A percentile compares a stretch with the other conserved stretches of the same genome.
Conservation (phyloP, 352 stramenopile species). For the Lagenidium sp. region DNA sequence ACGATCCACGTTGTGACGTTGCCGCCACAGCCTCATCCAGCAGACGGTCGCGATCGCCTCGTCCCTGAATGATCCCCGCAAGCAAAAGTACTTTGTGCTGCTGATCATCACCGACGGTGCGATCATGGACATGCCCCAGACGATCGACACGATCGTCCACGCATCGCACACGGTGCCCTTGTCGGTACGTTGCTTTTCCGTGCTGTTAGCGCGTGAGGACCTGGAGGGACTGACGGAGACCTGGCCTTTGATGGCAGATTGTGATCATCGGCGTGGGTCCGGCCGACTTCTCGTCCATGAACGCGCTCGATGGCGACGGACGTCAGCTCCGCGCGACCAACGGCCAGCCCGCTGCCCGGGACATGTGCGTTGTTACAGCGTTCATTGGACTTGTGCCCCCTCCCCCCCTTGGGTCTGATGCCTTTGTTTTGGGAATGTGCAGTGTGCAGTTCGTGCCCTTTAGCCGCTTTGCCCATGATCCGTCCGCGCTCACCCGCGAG, state of each 20-base stretch:
- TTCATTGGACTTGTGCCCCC: too few species aligned
- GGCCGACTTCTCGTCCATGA: constrained; percentile 66
- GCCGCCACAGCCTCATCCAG: constrained; percentile 26
- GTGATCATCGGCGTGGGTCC: constrained; percentile 70
- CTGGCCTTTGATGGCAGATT: constrained; percentile 19
- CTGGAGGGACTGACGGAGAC: not conserved
- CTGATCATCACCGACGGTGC: constrained; percentile 84
- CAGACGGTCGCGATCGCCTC: constrained; percentile 39
- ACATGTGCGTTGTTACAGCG: constrained; percentile 56
- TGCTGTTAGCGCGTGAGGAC: not conserved
- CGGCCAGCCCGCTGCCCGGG: constrained; percentile 26
- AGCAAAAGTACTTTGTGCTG: constrained; percentile 81
- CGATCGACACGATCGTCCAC: constrained; percentile 44
- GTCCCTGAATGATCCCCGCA: constrained; percentile 29
- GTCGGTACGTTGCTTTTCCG: constrained; percentile 18
- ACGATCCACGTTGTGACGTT: too few species aligned
- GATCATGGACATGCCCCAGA: constrained; percentile 83
- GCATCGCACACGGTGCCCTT: constrained; percentile 41
- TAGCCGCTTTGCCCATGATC: constrained; percentile 34
- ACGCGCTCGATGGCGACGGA: constrained; percentile 49
- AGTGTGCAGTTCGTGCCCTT: constrained; percentile 65
- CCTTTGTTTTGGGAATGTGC: constrained; percentile 1
- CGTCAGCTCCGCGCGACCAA: constrained; percentile 30
- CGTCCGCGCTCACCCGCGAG: constrained; percentile 32
- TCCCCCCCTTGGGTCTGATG: too few species aligned